Base-by-base conservation (phyloP, 208 protist species). In the Wallacemonas collosoma region DNA sequence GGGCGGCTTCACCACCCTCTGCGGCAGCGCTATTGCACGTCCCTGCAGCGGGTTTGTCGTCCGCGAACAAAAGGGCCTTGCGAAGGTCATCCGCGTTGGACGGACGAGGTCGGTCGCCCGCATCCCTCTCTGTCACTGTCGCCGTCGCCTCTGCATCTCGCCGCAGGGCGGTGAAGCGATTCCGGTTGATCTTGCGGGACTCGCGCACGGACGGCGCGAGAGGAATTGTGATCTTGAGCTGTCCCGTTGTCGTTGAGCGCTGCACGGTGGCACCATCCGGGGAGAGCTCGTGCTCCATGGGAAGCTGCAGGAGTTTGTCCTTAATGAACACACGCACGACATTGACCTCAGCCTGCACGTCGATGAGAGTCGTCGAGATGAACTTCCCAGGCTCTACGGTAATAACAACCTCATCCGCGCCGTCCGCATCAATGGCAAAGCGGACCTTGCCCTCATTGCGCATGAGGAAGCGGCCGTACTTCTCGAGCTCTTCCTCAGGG, bases 281-380 rank as follows among this genome's bases (percentile, higher is more conserved):
- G 2, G 83, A 48, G 43, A 99, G 78, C 68, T 98, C 95, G 14
- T 76, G 79, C 39, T 89, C 85, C 50, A 98, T 66, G 36, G 93
- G 84, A n/a, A 98, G 74, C 64, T 98, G 95, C 35, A 99, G 75
- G 55, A 98, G 75, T 69, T 98, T 98, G 4, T 88, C 96, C 80
- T 99, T 99, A 63, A 98, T 82, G 57, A 80, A 81, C 39, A 98
- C 86, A 1, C 93, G 81, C 9, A 98, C 80, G 65, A 87, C 96
- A n/a, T 91, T 83, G 58, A 98, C 93, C 60, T 99, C 93, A 8
- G 97, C 87, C 72, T 98, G 86, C 12, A 98, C 80, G 48, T 95
- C 72, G 71, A 99, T 91, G 53, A 98, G 77, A 17, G 95, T 96
- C 2, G 95, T 98, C 17, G 95, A 95, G 45, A 99, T 91, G 68